Conservation (phyloP, 129 eudicot species). For the Helichrysum umbraculigerum region DNA sequence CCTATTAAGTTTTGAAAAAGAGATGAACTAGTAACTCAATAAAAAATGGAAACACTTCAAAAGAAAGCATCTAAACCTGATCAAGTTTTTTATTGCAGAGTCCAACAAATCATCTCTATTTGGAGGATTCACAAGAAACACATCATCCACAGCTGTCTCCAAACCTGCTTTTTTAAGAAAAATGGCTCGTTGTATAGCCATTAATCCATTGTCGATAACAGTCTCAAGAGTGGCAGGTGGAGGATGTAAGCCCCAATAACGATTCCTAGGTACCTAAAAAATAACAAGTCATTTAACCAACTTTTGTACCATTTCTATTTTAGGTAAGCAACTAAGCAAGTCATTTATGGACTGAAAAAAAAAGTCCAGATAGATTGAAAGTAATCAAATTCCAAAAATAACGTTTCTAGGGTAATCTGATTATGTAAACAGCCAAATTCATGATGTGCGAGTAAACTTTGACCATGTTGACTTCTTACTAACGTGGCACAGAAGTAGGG, state of each 20-base stretch:
- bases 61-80: constrained; percentile 54
- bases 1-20: constrained; percentile 38
- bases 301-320: background rate
- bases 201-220: constrained; percentile 86
- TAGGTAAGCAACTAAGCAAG: background rate
- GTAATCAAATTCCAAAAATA: background rate
- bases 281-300: background rate
- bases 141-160: constrained; percentile 80
- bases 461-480: background rate
- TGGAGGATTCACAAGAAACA: constrained; percentile 71
- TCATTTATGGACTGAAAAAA: background rate
- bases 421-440: background rate
- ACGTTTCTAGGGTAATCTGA: background rate
- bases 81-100: constrained; percentile 74
- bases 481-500: background rate
- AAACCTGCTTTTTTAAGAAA: constrained; percentile 92
- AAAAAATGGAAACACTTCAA: background rate
- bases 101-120: constrained; percentile 77
- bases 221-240: constrained; percentile 86
- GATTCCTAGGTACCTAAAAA: constrained; percentile 82
- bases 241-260: constrained; percentile 98
- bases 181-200: constrained; percentile 83
- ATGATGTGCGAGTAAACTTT: background rate
- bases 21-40: background rate
- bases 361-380: background rate